These are phyloP conservation scores for Pistacia vera DNA, from an alignment of 345 rosid species.

Conservation along the genomic window DNA sequence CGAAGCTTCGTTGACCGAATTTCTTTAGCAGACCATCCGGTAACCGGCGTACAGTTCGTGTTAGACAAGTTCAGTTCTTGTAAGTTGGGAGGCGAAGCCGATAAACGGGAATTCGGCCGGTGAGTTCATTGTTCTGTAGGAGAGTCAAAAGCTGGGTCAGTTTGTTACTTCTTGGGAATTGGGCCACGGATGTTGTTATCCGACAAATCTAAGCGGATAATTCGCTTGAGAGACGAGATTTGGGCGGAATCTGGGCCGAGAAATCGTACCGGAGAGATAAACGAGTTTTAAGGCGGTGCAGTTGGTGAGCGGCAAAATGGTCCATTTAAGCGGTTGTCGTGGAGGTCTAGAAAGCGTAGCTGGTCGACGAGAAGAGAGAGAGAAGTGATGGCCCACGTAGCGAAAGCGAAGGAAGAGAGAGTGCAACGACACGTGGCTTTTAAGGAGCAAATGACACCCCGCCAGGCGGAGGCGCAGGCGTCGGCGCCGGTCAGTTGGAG, in stretches of 20 bases:
- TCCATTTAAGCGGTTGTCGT: conserved; percentile 81
- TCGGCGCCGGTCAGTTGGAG: conserved; percentile 70
- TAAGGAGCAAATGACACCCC: conserved; percentile 77
- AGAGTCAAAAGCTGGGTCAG: conserved; percentile 69
- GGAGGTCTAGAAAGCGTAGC: conserved; percentile 88
- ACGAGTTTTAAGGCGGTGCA: conserved; percentile 74
- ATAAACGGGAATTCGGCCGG: conserved; percentile 77
- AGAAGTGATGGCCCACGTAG: conserved; percentile 73
- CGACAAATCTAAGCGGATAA: conserved; percentile 78
- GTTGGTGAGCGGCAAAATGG: conserved; percentile 56
- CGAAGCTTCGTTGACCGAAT: conserved; percentile 63
- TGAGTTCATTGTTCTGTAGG: conserved; percentile 80
- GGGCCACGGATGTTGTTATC: conserved; percentile 79
- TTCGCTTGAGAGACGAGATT: conserved; percentile 54
- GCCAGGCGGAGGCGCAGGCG: conserved; percentile 73
- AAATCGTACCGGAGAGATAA: conserved; percentile 75
- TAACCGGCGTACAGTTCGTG: conserved; percentile 64
- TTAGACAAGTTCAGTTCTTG: conserved; percentile 65
- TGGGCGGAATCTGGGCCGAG: conserved; percentile 73
- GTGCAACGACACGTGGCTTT: conserved; percentile 42
- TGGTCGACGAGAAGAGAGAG: conserved; percentile 71
- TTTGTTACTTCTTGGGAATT: conserved; percentile 53
- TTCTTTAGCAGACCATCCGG: conserved; percentile 54
- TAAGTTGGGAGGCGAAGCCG: conserved; percentile 41
- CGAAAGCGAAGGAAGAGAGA: conserved; percentile 67